Evolutionary conservation across 1,139 yeast species (phyloP), one percentile per base, ranked within the genome.

Genomic region (Tardiomyces blankii): DNA sequence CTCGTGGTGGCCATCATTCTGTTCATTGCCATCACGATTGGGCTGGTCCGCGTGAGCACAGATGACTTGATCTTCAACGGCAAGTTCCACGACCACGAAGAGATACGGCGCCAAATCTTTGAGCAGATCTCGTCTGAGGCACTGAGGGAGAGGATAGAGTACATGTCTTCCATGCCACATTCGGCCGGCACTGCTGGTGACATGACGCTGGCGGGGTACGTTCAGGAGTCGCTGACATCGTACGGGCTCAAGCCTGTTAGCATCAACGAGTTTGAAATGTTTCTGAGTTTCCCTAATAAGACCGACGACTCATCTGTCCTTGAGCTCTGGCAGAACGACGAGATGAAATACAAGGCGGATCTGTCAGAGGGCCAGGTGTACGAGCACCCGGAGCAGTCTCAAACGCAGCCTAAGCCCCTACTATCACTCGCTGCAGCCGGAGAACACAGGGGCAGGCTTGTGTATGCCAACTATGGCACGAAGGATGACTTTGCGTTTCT

Each of bases 131-230:
- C 80, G 54, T 63, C 72, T 8, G 71, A 73, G n/a, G 62, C 73
- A 38, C 72, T 88, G 67, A 80, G 80, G 55, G 82, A 78, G 47
- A 78, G 82, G 50, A 63, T 85, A 54, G 85, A 86, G 56, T 88
- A 87, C 58, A 61, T 91, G 38, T 78, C 91, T 14, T 77, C 87
- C 1, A 77, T 88, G 78, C 88, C 95, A 1, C 97, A 88, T 61
- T 65, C 80, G 51, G 80, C 96, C 0, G 97, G 97, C 1, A 81
- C 96, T 2, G 76, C 77, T 18, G 97, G 95, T 16, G 96, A 88
- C 60, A 63, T 78, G 49, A 73, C 87, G 0, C 65, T 87, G 35
- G 81, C 87, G 1, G 70, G 73, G 49, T 87, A 82, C 60, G 70
- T 89, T 19, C 72, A 75, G 51, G 70, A 73, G 13, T 74, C 75